Percentiles rank a stretch among this genome's conserved stretches.
These are phyloP conservation scores for Tubosaeta sp. DNA, from an alignment of 768 basidiomycete species.

Conservation along the genomic window DNA sequence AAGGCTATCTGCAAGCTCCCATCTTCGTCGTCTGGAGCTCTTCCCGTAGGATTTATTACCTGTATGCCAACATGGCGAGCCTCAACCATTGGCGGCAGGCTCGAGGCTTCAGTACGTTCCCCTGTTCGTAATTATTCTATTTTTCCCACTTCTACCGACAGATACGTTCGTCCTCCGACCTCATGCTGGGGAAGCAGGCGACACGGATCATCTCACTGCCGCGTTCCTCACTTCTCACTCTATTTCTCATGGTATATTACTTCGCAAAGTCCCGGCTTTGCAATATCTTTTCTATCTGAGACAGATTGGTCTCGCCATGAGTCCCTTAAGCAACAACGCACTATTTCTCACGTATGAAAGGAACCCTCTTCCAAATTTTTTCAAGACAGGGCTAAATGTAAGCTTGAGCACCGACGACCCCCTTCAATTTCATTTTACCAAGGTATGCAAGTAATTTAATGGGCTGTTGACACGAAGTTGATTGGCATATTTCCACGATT, in stretches of 20 bases:
- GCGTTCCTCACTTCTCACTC: conserved; percentile 96
- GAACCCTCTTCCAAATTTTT: conserved; percentile 96
- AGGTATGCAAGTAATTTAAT: conserved; percentile 46
- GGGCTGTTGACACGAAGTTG: not conserved
- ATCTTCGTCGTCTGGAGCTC: conserved; percentile 3
- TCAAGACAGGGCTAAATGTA: conserved; percentile 93
- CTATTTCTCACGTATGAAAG: conserved; percentile 95
- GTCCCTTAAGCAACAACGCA: conserved; percentile 96
- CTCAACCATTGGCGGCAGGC: conserved; percentile 88
- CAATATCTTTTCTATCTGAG: conserved; percentile 98
- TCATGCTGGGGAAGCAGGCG: conserved; percentile 96
- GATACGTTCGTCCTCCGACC: conserved; percentile 97
- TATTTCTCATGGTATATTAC: conserved; percentile 97
- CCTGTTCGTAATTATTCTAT: conserved; percentile 1
- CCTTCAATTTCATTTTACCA: conserved; percentile 97
- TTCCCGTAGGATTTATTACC: conserved; percentile 81
- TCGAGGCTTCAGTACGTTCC: conserved; percentile 82
- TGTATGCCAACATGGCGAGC: conserved; percentile 95
- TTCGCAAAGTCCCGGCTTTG: conserved; percentile 95
- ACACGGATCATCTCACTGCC: conserved; percentile 94
- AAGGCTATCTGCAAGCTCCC: conserved; percentile 15
- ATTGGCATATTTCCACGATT: not conserved
- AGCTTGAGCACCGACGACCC: conserved; percentile 96
- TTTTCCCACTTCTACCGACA: conserved; percentile 29
- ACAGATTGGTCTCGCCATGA: conserved; percentile 99